Percentiles rank a stretch among this genome's conserved stretches.
phyloP scores from a whole-genome alignment of 345 rosid species.

The Citrus sp. region DNA sequence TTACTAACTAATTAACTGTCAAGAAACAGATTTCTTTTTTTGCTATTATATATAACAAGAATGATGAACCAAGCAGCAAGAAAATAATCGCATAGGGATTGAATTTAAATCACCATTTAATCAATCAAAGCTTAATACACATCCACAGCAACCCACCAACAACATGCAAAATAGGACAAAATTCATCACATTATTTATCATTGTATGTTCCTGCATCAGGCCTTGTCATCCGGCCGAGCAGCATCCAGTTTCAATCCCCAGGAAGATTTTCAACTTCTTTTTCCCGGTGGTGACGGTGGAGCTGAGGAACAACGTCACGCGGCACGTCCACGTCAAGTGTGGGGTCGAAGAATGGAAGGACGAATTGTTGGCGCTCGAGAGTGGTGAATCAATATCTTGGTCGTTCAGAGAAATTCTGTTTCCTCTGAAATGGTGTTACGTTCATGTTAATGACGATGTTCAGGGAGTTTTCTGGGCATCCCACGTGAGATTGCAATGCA shows the following conservation, averaged over 20 bases:
- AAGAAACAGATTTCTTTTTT: too few relatives aligned
- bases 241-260: not conserved
- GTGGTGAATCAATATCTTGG: not conserved
- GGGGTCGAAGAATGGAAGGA: not conserved
- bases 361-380: not conserved
- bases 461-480: slow-evolving; percentile 13
- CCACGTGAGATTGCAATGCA: slow-evolving; percentile 5
- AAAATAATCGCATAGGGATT: too few relatives aligned
- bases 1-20: too few relatives aligned
- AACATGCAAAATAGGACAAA: not conserved
- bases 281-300: slow-evolving; percentile 8
- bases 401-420: not conserved
- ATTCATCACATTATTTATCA: not conserved
- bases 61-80: too few relatives aligned
- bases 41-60: too few relatives aligned
- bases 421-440: slow-evolving; percentile 8
- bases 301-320: slow-evolving; percentile 1
- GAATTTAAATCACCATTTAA: not conserved
- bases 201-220: not conserved
- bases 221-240: not conserved
- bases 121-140: not conserved
- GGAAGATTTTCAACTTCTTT: not conserved
- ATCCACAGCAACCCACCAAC: not conserved
- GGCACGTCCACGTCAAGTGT: not conserved
- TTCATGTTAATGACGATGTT: not conserved